Evolutionary conservation across 352 stramenopile genomes (phyloP).

Genomic region (Phytophthora pinifolia): DNA sequence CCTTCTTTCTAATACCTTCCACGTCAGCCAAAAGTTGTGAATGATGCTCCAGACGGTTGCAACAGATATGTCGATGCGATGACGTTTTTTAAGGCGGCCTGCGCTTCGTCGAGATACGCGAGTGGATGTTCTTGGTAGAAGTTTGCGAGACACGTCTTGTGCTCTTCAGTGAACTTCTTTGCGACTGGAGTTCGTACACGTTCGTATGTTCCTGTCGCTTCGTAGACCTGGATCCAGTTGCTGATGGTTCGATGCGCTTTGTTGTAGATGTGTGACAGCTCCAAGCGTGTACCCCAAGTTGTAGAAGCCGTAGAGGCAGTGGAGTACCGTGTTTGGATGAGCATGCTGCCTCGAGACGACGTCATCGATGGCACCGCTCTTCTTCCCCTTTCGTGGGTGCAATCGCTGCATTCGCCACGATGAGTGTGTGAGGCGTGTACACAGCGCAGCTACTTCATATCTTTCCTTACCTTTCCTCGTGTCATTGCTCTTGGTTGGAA

Average conservation of each 20-base stretch:
- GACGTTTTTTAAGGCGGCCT: neutral
- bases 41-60: slow-evolving; percentile 3
- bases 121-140: neutral
- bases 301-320: neutral
- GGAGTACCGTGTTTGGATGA: too few species aligned
- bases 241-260: neutral
- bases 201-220: neutral
- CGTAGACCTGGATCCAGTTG: slow-evolving; percentile 7
- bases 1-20: slow-evolving; percentile 1
- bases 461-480: too few species aligned
- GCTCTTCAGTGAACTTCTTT: neutral
- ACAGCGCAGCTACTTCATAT: too few species aligned
- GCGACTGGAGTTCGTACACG: neutral
- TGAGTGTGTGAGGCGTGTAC: too few species aligned
- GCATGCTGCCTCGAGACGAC: too few species aligned
- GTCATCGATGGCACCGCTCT: too few species aligned
- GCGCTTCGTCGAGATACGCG: slow-evolving; percentile 1
- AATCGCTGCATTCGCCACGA: too few species aligned
- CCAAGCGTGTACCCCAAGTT: neutral
- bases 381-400: too few species aligned
- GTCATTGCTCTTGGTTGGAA: too few species aligned
- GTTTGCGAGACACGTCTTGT: neutral
- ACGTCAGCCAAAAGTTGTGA: slow-evolving; percentile 3
- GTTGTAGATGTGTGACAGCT: neutral
- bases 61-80: slow-evolving; percentile 1